phyloP scores from a whole-genome alignment of 306 rosid genomes.

The Cicer judaicum region DNA sequence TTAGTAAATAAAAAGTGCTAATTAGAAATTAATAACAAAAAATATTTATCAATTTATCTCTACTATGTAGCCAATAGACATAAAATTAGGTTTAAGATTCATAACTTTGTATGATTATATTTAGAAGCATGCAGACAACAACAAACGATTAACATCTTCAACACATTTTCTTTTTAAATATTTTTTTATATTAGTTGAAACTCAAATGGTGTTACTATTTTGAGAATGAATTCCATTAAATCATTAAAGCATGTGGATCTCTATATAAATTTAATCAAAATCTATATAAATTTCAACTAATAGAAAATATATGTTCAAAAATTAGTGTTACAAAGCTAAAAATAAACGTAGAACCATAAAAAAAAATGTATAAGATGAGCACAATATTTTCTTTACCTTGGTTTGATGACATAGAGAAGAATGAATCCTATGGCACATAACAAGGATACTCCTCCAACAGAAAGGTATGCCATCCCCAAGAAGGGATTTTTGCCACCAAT shows the following conservation, averaged over 20 bases:
- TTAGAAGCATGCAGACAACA: too few species aligned
- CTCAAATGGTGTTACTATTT: too few species aligned
- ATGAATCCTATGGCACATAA: conserved; percentile 63
- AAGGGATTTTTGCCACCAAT: conserved; percentile 86
- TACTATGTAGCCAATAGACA: neutral
- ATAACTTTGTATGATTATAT: too few species aligned
- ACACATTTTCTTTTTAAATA: too few species aligned
- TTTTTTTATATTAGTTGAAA: too few species aligned
- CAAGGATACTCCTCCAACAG: conserved; percentile 70
- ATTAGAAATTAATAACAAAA: neutral
- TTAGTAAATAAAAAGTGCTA: too few species aligned
- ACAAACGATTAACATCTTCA: too few species aligned
- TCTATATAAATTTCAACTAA: neutral
- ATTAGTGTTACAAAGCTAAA: neutral
- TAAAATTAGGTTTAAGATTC: too few species aligned
- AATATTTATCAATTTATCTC: neutral
- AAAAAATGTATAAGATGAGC: neutral
- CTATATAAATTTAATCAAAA: neutral
- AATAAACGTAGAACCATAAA: neutral
- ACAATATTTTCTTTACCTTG: conserved; percentile 60
- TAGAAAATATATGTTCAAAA: neutral
- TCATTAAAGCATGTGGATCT: neutral
- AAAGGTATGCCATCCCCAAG: conserved; percentile 73
- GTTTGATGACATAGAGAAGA: conserved; percentile 72
- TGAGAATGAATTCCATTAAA: too few species aligned